A percentile compares a stretch with the other conserved stretches of the same genome.
These are phyloP conservation scores for Suillus hirtellus DNA, from an alignment of 768 basidiomycete species.

Conservation along the genomic window DNA sequence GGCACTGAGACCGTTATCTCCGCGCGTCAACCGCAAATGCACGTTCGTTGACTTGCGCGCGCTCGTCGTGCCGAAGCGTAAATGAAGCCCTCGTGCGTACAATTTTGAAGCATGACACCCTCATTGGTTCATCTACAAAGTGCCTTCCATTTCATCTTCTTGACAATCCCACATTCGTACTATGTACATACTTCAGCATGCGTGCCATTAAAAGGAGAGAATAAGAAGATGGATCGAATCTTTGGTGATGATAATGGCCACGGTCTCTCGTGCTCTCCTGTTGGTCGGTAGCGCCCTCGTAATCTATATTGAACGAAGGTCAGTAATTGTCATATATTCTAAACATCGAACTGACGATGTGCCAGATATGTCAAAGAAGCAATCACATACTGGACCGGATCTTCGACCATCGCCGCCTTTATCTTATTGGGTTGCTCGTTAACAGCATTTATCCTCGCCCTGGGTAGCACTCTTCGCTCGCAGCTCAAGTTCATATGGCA, in stretches of 20 bases:
- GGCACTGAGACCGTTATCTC: neutral
- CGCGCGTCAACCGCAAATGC: conserved; percentile 3
- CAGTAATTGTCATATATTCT: neutral
- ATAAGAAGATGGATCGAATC: neutral
- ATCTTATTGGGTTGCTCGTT: conserved; percentile 28
- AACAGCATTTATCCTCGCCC: conserved; percentile 21
- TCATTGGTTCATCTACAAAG: neutral
- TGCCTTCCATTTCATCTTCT: neutral
- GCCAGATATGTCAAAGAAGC: conserved; percentile 19
- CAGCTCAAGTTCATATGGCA: conserved; percentile 51
- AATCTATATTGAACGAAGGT: conserved; percentile 23
- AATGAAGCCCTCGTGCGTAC: conserved; percentile 13
- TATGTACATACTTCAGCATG: neutral
- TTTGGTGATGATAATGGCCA: conserved; percentile 3
- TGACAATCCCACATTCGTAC: conserved; percentile 4
- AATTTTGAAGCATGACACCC: neutral
- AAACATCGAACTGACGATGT: neutral
- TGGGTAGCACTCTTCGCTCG: conserved; percentile 33
- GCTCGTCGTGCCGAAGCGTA: neutral
- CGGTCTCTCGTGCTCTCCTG: conserved; percentile 21
- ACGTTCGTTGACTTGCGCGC: conserved; percentile 6
- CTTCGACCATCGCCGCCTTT: conserved; percentile 28
- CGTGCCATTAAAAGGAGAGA: conserved; percentile 4
- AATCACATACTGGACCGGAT: conserved; percentile 32
- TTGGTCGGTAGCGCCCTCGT: conserved; percentile 21